These are phyloP conservation scores for Beta vulgaris DNA, from an alignment of 148 eudicot species.

Conservation along the genomic window DNA sequence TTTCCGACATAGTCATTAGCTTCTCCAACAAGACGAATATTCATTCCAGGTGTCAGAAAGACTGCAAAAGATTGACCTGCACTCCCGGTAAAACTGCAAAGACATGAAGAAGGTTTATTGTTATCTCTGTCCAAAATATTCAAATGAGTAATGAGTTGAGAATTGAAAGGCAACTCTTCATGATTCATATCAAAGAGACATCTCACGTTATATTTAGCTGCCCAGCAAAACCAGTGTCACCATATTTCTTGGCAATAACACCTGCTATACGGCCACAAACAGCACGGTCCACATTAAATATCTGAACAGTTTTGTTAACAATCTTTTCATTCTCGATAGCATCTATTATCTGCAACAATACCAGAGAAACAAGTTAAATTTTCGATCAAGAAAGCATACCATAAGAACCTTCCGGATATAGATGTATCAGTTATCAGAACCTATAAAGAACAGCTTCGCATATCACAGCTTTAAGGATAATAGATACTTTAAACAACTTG, in stretches of 20 bases:
- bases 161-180: not conserved
- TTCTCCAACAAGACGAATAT: slow-evolving; percentile 89
- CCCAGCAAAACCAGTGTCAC: slow-evolving; percentile 99
- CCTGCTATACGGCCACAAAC: slow-evolving; percentile 98
- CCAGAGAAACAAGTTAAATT: not conserved
- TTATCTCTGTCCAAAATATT: not conserved
- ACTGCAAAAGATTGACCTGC: slow-evolving; percentile 98
- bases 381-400: not conserved
- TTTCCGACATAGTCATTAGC: slow-evolving; percentile 98
- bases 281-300: slow-evolving; percentile 92
- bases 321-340: slow-evolving; percentile 91
- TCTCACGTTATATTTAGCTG: slow-evolving; percentile 89
- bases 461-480: not conserved
- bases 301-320: slow-evolving; percentile 60
- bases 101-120: slow-evolving; percentile 8
- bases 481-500: not conserved
- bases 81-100: slow-evolving; percentile 87
- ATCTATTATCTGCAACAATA: slow-evolving; percentile 59
- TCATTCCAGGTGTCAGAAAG: slow-evolving; percentile 96
- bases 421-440: not conserved
- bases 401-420: not conserved
- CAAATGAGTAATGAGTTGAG: slow-evolving; percentile 7
- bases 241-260: slow-evolving; percentile 91
- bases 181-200: not conserved
- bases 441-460: not conserved